Evolutionary conservation across 371 early-diverging fungal genomes (phyloP).

Genomic region (Choanephora cucurbitarum): DNA sequence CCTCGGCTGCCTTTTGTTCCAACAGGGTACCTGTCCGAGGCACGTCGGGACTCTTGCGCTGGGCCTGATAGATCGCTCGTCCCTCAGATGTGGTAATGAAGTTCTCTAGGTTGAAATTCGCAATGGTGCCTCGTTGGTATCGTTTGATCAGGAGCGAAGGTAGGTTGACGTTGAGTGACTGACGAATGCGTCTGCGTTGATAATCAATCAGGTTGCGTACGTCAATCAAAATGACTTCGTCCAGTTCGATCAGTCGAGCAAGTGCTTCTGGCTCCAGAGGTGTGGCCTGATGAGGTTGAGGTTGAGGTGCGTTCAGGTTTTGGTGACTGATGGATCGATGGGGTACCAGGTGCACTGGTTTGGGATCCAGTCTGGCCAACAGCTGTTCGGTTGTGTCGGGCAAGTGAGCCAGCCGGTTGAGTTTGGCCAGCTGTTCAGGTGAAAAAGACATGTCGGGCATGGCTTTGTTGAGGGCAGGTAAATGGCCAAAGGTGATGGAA

Average conservation of each 20-base stretch:
- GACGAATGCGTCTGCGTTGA: constrained; percentile 37
- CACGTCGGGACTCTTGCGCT: not conserved
- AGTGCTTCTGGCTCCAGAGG: constrained; percentile 26
- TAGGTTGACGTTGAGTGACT: constrained; percentile 63
- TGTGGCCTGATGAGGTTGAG: too few relatives aligned
- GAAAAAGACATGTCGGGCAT: constrained; percentile 13
- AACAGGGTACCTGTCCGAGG: constrained; percentile 15
- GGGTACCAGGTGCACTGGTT: constrained; percentile 22
- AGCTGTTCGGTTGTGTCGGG: constrained; percentile 11
- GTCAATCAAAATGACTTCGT: constrained; percentile 45
- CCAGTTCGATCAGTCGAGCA: constrained; percentile 14
- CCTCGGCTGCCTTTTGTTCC: constrained; percentile 31
- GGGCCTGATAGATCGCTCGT: constrained; percentile 41
- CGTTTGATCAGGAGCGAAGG: constrained; percentile 63
- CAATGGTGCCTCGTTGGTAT: constrained; percentile 60
- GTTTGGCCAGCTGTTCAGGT: constrained; percentile 12
- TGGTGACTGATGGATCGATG: constrained; percentile 42
- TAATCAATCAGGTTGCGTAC: constrained; percentile 49
- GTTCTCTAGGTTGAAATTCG: constrained; percentile 61
- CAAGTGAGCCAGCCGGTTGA: constrained; percentile 10
- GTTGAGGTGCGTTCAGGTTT: constrained; percentile 13
- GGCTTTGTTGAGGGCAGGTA: constrained; percentile 12
- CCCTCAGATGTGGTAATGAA: constrained; percentile 67
- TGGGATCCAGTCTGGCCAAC: constrained; percentile 12
- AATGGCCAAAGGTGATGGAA: constrained; percentile 33